phyloP scores from a whole-genome alignment of 1,139 yeast species.

The Chernovozyma sophiae-reginae region DNA sequence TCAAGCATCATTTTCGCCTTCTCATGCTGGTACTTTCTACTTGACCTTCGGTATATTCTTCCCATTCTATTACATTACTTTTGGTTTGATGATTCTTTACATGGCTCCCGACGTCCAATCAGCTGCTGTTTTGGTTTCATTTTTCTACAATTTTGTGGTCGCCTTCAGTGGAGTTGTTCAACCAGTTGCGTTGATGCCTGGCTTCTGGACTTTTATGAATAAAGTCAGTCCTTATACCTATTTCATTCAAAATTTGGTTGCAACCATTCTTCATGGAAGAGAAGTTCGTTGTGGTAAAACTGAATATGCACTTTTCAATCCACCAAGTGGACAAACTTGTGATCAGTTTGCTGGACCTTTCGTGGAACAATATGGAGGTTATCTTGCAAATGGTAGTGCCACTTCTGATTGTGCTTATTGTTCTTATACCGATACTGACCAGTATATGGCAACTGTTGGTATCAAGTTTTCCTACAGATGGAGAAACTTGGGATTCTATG shows the following conservation, averaged over 20 bases:
- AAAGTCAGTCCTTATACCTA: conserved; percentile 69
- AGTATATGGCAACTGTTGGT: conserved; percentile 43
- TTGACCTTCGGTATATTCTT: conserved; percentile 51
- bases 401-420: conserved; percentile 59
- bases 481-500: conserved; percentile 63
- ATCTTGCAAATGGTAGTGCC: conserved; percentile 49
- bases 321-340: conserved; percentile 62
- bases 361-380: conserved; percentile 38
- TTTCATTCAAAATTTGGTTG: conserved; percentile 55
- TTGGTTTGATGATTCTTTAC: conserved; percentile 52
- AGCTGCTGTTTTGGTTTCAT: conserved; percentile 53
- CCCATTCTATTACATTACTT: conserved; percentile 51
- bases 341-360: conserved; percentile 39
- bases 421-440: conserved; percentile 48
- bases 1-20: conserved; percentile 40
- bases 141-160: conserved; percentile 50
- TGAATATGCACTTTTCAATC: conserved; percentile 50
- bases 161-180: conserved; percentile 65
- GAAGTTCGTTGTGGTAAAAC: conserved; percentile 47
- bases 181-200: conserved; percentile 55
- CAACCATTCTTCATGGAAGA: conserved; percentile 50
- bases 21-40: conserved; percentile 51
- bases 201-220: conserved; percentile 65
- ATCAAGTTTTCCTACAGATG: conserved; percentile 48
- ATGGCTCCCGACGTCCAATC: conserved; percentile 61